Evolutionary conservation across 2,329 filamentous ascomycete species (phyloP), one percentile per base, ranked within the genome.

Genomic region (Coleophoma crateriformis): DNA sequence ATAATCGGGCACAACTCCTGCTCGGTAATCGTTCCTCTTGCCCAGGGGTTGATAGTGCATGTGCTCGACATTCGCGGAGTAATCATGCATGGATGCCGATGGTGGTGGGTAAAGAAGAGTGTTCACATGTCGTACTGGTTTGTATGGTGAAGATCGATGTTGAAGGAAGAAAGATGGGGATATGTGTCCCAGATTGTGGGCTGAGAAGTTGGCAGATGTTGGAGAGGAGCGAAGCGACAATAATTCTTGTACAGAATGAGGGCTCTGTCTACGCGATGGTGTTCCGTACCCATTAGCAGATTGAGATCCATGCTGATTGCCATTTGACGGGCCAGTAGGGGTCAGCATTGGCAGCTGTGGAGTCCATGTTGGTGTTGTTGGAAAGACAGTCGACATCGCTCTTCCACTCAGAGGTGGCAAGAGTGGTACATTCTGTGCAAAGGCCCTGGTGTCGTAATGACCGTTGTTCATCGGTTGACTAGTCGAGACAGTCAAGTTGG

Each of bases 61-160:
- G 47, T 87, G 82, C 44, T 78, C 70, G 48, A 74, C 73, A 70
- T 66, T 79, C 62, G 88, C 73, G 56, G 86, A 76, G 63, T 90
- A 86, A 58, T 87, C 79, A 55, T 92, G 85, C 54, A 95, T 78
- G 7, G 89, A 89, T 8, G 83, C 78, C 20, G 88, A 87, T 0
- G 90, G 88, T 7, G 90, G 89, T 33, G 91, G 91, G 51, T 94
- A 90, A 32, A 96, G 76, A n/a, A 97, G 79, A 1, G 90, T 95
- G 58, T 94, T 90, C 51, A 96, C 89, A 53, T 89, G 81, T 47
- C 91, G 87, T 37, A 96, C 86, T 1, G 92, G 92, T 55, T 90
- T 88, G 69, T 97, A 97, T 3, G 94, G 94, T 49, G 92, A 97
- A 55, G 88, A 85, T 50, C 94, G 82, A 65, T 96, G 89, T 62